Conservation (phyloP, 495 filamentous ascomycete genomes). For the Peziza echinospora region DNA sequence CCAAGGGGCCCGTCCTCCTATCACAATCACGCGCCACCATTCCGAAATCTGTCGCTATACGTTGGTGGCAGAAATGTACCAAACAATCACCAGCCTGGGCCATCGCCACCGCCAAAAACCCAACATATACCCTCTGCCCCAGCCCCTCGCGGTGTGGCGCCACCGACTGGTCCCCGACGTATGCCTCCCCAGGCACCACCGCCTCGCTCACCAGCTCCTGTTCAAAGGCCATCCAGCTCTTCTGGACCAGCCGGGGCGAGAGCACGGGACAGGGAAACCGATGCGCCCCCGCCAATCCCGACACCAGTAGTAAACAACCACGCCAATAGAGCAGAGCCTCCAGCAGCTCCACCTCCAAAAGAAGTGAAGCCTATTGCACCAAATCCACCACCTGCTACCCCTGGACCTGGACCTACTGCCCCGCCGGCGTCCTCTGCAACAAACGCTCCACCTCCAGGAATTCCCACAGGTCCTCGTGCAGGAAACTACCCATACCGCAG, state of each 20-base stretch:
- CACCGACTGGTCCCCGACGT: slow-evolving; percentile 8
- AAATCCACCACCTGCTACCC: background rate
- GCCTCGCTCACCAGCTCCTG: slow-evolving; percentile 1
- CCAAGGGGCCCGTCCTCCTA: slow-evolving; percentile 7
- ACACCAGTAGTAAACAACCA: slow-evolving; percentile 7
- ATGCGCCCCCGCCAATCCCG: slow-evolving; percentile 5
- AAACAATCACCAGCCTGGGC: no score
- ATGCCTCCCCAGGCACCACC: slow-evolving; percentile 11
- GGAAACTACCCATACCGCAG: slow-evolving; percentile 20
- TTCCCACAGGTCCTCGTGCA: slow-evolving; percentile 18
- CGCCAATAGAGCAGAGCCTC: background rate
- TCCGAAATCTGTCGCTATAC: background rate
- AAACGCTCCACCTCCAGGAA: slow-evolving; percentile 4
- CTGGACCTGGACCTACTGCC: slow-evolving; percentile 7
- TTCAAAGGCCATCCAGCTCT: slow-evolving; percentile 7
- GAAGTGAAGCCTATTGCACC: background rate
- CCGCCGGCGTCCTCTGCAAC: slow-evolving; percentile 7
- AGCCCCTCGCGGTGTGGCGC: background rate
- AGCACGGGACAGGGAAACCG: slow-evolving; percentile 8
- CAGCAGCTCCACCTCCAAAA: background rate
- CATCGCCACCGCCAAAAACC: background rate
- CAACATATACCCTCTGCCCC: slow-evolving; percentile 2
- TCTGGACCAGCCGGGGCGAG: slow-evolving; percentile 13
- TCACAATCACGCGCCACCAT: slow-evolving; percentile 13
- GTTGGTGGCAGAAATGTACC: background rate